Evolutionary conservation across 2,329 filamentous ascomycete species (phyloP).

Genomic region (Apiospora marii): DNA sequence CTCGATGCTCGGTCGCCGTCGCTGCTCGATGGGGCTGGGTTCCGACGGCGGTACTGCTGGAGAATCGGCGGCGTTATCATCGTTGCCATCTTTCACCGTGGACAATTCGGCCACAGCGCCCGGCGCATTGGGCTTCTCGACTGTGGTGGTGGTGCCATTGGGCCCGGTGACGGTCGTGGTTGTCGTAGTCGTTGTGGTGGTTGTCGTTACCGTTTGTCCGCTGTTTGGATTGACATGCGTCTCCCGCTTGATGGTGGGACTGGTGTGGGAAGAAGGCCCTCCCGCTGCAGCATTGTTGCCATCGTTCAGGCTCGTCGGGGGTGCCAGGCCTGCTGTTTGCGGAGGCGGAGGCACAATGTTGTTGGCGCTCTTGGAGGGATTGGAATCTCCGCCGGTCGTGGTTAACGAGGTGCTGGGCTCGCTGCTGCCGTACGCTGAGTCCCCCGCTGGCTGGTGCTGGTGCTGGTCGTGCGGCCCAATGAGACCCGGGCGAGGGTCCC

Average conservation of each 20-base stretch:
- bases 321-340: neutral
- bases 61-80: neutral
- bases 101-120: conserved; percentile 11
- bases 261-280: conserved; percentile 28
- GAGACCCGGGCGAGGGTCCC: neutral
- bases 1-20: conserved; percentile 25
- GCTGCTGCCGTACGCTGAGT: conserved; percentile 26
- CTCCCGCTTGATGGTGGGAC: conserved; percentile 29
- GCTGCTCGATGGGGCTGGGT: neutral
- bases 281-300: neutral
- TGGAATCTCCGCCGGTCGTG: conserved; percentile 23
- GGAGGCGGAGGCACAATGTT: neutral
- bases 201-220: conserved; percentile 31
- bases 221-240: conserved; percentile 29
- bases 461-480: neutral
- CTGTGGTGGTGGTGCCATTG: conserved; percentile 26
- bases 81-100: conserved; percentile 19
- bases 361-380: conserved; percentile 26
- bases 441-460: neutral
- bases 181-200: conserved; percentile 31
- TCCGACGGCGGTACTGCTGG: neutral
- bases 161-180: conserved; percentile 30
- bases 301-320: neutral
- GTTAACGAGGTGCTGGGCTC: conserved; percentile 27
- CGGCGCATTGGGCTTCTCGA: conserved; percentile 16